Evolutionary conservation across 2,329 filamentous ascomycete genomes (phyloP).

Genomic region (Periconia macrospinosa): DNA sequence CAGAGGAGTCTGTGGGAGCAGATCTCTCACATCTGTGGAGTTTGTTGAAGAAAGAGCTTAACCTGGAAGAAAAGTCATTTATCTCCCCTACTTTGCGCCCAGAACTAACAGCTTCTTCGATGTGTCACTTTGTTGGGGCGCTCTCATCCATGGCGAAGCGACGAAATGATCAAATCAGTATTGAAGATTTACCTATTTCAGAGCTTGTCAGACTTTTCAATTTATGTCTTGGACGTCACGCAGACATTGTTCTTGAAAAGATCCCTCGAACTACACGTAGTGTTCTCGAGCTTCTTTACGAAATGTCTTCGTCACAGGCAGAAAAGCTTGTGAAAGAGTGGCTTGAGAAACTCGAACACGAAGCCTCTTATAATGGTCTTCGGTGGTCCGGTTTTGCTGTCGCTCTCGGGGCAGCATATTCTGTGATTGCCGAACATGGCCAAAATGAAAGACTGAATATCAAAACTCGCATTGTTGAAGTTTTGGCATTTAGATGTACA

Average conservation of each 20-base stretch:
- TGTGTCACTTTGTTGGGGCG: conserved; percentile 56
- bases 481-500: conserved; percentile 42
- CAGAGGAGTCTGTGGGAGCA: not conserved
- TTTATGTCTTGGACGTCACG: conserved; percentile 38
- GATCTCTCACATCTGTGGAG: conserved; percentile 24
- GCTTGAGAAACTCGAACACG: conserved; percentile 35
- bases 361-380: conserved; percentile 43
- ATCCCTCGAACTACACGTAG: conserved; percentile 27
- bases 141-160: conserved; percentile 21
- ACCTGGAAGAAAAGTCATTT: conserved; percentile 43
- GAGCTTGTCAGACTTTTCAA: conserved; percentile 29
- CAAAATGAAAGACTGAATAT: conserved; percentile 5
- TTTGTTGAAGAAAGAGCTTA: conserved; percentile 32
- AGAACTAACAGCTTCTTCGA: conserved; percentile 66
- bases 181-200: conserved; percentile 11
- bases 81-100: conserved; percentile 56
- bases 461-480: conserved; percentile 33
- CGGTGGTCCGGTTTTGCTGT: conserved; percentile 48
- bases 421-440: conserved; percentile 10
- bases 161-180: conserved; percentile 4
- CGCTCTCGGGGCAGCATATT: conserved; percentile 46
- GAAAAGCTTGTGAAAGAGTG: conserved; percentile 28
- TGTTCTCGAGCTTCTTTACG: conserved; percentile 22
- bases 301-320: conserved; percentile 7
- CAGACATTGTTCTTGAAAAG: conserved; percentile 35